A percentile compares a stretch with the other conserved stretches of the same genome.
Evolutionary conservation across 1,284 basidiomycete genomes (phyloP).

Genomic region (Thecaphora thlaspeos): DNA sequence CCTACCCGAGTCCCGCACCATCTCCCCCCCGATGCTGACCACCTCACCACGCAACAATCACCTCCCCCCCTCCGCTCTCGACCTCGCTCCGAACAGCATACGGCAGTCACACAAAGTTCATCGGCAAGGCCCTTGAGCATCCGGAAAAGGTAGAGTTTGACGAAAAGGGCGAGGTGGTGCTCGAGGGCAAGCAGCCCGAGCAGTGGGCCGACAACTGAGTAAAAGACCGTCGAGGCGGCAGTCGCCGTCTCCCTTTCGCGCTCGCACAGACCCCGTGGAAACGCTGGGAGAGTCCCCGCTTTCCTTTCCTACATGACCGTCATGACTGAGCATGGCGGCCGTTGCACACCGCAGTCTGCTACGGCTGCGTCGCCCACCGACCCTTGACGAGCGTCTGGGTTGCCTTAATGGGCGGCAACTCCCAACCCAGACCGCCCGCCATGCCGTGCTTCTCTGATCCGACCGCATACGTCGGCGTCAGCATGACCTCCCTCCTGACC

Average conservation of each 20-base stretch:
- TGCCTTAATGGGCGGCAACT: conserved; percentile 46
- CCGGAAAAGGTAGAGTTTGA: conserved; percentile 79
- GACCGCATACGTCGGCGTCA: conserved; percentile 51
- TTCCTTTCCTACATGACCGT: too few species aligned
- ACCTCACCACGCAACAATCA: neutral
- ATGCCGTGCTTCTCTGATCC: conserved; percentile 42
- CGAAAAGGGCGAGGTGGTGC: conserved; percentile 70
- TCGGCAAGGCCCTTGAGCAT: conserved; percentile 72
- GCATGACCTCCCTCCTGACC: conserved; percentile 28
- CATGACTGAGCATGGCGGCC: too few species aligned
- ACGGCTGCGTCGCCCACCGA: conserved; percentile 38
- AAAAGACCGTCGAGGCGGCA: too few species aligned
- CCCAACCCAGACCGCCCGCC: conserved; percentile 48
- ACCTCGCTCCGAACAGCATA: conserved; percentile 12
- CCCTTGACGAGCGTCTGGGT: conserved; percentile 47
- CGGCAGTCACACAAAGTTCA: conserved; percentile 74
- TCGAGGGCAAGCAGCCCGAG: conserved; percentile 63
- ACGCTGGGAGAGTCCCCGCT: too few species aligned
- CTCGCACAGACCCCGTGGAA: too few species aligned
- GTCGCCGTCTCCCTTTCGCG: too few species aligned
- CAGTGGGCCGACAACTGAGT: conserved; percentile 24
- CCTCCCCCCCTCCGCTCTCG: too few species aligned
- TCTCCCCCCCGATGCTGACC: too few species aligned
- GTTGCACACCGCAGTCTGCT: neutral
- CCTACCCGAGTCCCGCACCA: too few species aligned